Percentiles rank a stretch among this genome's conserved stretches.
These are phyloP conservation scores for Dryas drummondii DNA, from an alignment of 306 rosid species.

Conservation along the genomic window DNA sequence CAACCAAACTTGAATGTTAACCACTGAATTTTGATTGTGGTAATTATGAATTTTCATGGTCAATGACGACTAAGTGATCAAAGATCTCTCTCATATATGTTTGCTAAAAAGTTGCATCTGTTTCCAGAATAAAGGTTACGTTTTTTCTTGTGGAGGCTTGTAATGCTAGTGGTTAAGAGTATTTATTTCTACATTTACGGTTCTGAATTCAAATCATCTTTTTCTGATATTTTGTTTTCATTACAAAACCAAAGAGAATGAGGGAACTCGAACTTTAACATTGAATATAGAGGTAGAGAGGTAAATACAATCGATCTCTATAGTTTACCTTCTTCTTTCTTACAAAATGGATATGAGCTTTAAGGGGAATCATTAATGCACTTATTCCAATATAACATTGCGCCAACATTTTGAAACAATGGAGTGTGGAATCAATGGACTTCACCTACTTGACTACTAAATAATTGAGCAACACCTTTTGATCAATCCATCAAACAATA, in stretches of 20 bases:
- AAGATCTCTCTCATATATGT: neutral
- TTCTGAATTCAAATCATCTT: no score
- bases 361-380: neutral
- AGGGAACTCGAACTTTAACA: no score
- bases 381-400: neutral
- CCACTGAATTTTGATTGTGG: no score
- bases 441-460: neutral
- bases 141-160: neutral
- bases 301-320: no score
- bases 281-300: no score
- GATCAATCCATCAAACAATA: neutral
- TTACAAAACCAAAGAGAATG: no score
- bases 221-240: no score
- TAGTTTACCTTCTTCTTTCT: neutral
- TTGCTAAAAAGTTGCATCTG: neutral
- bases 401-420: neutral
- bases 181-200: no score
- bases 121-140: neutral
- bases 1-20: no score
- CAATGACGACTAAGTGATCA: no score
- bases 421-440: conserved; percentile 12
- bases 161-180: no score
- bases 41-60: no score
- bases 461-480: conserved; percentile 7
- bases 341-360: neutral